Evolutionary conservation across 2,329 filamentous ascomycete species (phyloP).

Genomic region (Fusarium staphyleae): DNA sequence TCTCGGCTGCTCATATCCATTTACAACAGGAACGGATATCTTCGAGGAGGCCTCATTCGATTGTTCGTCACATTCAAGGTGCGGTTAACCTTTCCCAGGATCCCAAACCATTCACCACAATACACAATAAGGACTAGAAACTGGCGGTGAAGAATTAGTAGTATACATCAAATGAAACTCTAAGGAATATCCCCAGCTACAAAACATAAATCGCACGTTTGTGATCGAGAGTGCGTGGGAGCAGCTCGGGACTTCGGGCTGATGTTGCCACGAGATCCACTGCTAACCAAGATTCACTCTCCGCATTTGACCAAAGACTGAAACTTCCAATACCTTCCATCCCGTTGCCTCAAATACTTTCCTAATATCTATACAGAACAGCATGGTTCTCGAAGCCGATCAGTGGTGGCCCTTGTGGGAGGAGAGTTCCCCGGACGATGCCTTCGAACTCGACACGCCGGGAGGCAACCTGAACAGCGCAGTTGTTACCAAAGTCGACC

Average conservation of each 20-base stretch:
- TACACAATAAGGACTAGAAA: too few species aligned
- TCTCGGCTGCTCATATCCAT: background rate
- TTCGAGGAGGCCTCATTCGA: too few species aligned
- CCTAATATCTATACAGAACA: background rate
- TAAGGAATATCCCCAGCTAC: too few species aligned
- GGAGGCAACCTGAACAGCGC: conserved; percentile 16
- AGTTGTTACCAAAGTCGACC: conserved; percentile 28
- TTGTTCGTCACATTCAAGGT: too few species aligned
- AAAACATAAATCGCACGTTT: too few species aligned
- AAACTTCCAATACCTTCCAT: background rate
- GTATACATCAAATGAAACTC: too few species aligned
- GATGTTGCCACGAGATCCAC: conserved; percentile 29
- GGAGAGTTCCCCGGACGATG: conserved; percentile 10
- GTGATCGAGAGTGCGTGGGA: background rate
- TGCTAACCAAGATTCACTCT: conserved; percentile 1
- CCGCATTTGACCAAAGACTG: background rate
- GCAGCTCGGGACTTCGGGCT: conserved; percentile 22
- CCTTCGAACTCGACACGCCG: conserved; percentile 23
- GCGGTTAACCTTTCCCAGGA: too few species aligned
- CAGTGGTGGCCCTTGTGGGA: conserved; percentile 30
- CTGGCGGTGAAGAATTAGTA: too few species aligned
- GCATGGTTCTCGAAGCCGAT: conserved; percentile 19
- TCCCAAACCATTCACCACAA: too few species aligned
- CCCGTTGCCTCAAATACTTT: too few species aligned
- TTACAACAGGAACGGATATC: too few species aligned